Evolutionary conservation across 2,329 filamentous ascomycete species (phyloP).

Genomic region (Tolypocladium inflatum): DNA sequence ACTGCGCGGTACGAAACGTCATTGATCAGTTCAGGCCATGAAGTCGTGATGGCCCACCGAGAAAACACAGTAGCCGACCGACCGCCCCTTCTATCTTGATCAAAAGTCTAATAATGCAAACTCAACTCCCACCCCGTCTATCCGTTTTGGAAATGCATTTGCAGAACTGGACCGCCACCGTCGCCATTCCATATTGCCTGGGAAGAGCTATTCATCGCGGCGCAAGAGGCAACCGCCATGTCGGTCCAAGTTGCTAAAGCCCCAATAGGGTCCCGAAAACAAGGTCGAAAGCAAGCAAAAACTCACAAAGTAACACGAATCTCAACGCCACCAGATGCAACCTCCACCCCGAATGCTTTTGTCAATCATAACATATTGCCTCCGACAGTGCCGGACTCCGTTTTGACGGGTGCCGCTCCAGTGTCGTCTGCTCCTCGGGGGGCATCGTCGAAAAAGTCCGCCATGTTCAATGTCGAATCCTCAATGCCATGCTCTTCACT

Average conservation of each 20-base stretch:
- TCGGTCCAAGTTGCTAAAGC: slow-evolving; percentile 1
- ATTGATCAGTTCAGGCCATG: slow-evolving; percentile 25
- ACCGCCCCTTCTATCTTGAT: slow-evolving; percentile 27
- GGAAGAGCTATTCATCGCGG: neutral
- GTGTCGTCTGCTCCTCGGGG: neutral
- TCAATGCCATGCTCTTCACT: slow-evolving; percentile 55
- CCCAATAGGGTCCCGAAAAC: slow-evolving; percentile 1
- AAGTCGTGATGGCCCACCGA: slow-evolving; percentile 21
- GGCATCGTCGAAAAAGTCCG: slow-evolving; percentile 33
- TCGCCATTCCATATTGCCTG: neutral
- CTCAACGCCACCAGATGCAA: slow-evolving; percentile 30
- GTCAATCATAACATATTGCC: slow-evolving; percentile 21
- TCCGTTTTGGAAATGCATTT: slow-evolving; percentile 25
- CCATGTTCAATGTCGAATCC: slow-evolving; percentile 62
- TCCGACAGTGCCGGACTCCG: slow-evolving; percentile 23
- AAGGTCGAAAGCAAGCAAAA: slow-evolving; percentile 9
- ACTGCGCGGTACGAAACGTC: slow-evolving; percentile 13
- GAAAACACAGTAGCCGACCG: slow-evolving; percentile 16
- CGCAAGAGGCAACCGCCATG: neutral
- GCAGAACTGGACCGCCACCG: slow-evolving; percentile 17
- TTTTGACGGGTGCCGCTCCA: slow-evolving; percentile 29
- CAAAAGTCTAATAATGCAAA: slow-evolving; percentile 27
- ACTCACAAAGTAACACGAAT: slow-evolving; percentile 13
- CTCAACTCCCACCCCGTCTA: slow-evolving; percentile 27
- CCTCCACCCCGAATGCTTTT: slow-evolving; percentile 19